Evolutionary conservation across 2,329 filamentous ascomycete genomes (phyloP).

Genomic region (Cercospora brassicicola): DNA sequence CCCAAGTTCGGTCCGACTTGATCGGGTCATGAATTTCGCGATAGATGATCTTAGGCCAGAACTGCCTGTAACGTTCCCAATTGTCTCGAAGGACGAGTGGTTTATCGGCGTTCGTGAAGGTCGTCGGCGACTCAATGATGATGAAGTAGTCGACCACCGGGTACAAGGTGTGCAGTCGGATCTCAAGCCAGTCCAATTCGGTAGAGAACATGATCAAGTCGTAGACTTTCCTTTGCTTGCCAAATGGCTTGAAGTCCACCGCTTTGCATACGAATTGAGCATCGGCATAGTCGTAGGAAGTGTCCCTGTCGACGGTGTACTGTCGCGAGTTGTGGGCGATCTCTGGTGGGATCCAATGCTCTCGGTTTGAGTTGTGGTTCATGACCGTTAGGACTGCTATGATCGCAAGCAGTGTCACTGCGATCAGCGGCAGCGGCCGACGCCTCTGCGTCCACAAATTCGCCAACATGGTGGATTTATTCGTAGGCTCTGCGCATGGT

Average conservation of each 20-base stretch:
- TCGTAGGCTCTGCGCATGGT: background rate
- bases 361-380: constrained; percentile 4
- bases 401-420: background rate
- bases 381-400: background rate
- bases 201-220: constrained; percentile 64
- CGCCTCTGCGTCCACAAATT: constrained; percentile 5
- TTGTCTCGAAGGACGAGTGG: constrained; percentile 55
- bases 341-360: constrained; percentile 7
- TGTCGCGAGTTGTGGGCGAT: constrained; percentile 4
- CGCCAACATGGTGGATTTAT: background rate
- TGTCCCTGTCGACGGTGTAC: constrained; percentile 1
- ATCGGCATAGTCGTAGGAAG: constrained; percentile 2
- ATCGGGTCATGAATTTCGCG: constrained; percentile 51
- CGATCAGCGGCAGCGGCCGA: constrained; percentile 2
- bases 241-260: constrained; percentile 5
- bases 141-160: constrained; percentile 64
- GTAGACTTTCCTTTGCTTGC: constrained; percentile 52
- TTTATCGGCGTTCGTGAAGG: constrained; percentile 60
- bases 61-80: constrained; percentile 54
- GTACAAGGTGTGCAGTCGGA: constrained; percentile 60
- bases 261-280: constrained; percentile 13
- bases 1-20: constrained; percentile 48
- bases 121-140: constrained; percentile 59
- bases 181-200: constrained; percentile 66
- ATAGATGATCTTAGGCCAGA: constrained; percentile 62